Base-by-base conservation (phyloP, 2,329 filamentous ascomycete genomes). In the Dryadomyces sulphureus region DNA sequence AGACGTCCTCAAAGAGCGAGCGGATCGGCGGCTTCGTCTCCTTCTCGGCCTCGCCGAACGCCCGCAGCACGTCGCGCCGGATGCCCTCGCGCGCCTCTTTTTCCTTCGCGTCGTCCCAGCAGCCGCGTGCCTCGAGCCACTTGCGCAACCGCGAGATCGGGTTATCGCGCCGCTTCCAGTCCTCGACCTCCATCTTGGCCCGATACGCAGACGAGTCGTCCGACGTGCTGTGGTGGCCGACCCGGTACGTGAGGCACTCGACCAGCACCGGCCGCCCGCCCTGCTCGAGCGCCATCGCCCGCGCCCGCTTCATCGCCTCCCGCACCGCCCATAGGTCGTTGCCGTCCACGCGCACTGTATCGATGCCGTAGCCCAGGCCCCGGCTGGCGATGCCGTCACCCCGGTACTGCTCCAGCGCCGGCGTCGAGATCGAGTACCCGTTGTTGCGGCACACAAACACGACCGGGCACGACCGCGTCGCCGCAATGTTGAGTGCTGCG, bases 141-240 rank as follows among this genome's bases (percentile, higher is more conserved):
- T 63, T 64, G 12, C 61, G 59, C 48, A 64, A 51, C 38, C 61
- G 51, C n/a, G 59, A 57, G 19, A 63, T 62, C 4, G 61, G 61
- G 38, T 63, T 64, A 46, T 64, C 61, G 14, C 61, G 50, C 42
- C 61, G 48, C 59, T 88, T 89, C 84, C 84, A 90, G 57, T 89
- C 83, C 56, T 89, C 84, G 7, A 98, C 92, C 59, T 98, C 92
- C 1, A 95, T 80, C 22, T 83, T 79, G 1, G 89, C 88, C 8
- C 92, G 83, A 66, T 98, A 98, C 0, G 92, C 92, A 57, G 95
- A 98, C 22, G 84, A 92, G 64, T 98, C 92, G 59, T 98, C 92
- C 0, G 84, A 92, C 1, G 92, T 98, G 63, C 87, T 94, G 66
- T 98, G 92, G 60, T 98, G 61, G 7, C 85, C 90, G 38, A 96